A percentile compares a stretch with the other conserved stretches of the same genome.
phyloP scores from a whole-genome alignment of 805 yeast genomes.

The Lipomyces anomalus region DNA sequence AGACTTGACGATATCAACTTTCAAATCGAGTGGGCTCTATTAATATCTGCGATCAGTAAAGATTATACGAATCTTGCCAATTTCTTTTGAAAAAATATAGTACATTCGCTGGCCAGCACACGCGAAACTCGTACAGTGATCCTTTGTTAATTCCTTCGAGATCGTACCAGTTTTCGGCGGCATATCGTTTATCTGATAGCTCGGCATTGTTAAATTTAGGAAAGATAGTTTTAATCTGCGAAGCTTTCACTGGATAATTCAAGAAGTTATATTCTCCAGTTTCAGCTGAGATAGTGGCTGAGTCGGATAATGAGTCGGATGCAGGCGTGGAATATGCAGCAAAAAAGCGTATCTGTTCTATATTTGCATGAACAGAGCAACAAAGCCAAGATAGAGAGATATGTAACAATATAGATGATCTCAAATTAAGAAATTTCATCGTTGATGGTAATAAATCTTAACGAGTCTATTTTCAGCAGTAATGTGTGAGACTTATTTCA shows the following conservation, averaged over 20 bases:
- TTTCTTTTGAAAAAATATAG: not conserved
- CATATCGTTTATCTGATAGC: slow-evolving; percentile 6
- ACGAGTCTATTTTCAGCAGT: too few species aligned
- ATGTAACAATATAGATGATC: too few species aligned
- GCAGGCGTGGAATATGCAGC: slow-evolving; percentile 16
- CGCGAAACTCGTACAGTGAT: slow-evolving; percentile 23
- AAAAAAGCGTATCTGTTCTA: slow-evolving; percentile 23
- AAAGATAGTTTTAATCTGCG: slow-evolving; percentile 12
- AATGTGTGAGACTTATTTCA: too few species aligned
- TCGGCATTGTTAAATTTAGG: slow-evolving; percentile 13
- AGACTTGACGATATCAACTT: slow-evolving; percentile 20
- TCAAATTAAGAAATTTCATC: too few species aligned
- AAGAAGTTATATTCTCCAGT: too few species aligned
- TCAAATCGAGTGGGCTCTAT: slow-evolving; percentile 19
- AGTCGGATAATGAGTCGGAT: slow-evolving; percentile 2
- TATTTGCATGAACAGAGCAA: too few species aligned
- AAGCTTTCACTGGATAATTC: too few species aligned
- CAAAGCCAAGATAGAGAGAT: too few species aligned
- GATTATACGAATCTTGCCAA: not conserved
- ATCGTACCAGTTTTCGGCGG: slow-evolving; percentile 17
- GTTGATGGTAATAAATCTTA: too few species aligned
- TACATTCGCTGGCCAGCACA: slow-evolving; percentile 25
- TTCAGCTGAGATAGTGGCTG: too few species aligned
- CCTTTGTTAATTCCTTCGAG: slow-evolving; percentile 16
- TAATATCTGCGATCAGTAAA: not conserved